Base-by-base conservation (phyloP, 306 rosid species). In the Cucumis hystrix region DNA sequence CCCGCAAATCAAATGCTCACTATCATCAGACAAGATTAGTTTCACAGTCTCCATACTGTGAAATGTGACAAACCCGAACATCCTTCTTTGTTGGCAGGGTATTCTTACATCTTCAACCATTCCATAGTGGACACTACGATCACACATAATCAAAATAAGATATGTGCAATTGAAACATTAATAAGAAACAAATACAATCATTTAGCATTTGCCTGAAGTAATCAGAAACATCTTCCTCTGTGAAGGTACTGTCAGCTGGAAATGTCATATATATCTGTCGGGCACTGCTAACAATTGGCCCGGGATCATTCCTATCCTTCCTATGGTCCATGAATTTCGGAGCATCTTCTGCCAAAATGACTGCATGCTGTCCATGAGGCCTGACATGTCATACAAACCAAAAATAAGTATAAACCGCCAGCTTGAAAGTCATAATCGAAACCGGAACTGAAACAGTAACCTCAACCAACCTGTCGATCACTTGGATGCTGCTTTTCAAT, bases 11-110 rank as follows among this genome's bases (percentile, higher is more conserved):
- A 69, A 85, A 77, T 93, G 97, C 12, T 97, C 97, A 82, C 85
- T 87, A 68, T 91, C 88, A 73, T 87, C 86, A 0, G 88, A 88
- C 87, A 93, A 82, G 67, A 91, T 90, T 59, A 55, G 78, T 79
- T 86, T 85, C 80, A 87, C 98, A 37, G 94, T 91, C 54, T 90
- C 92, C 5, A 92, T 78, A 51, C 83, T 83, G 60, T 49, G 80
- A 74, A 91, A 93, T 18, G 98, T 91, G 41, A 93, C 98, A 68
- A 93, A 93, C 49, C 98, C 98, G 51, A 90, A 91, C 98, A 93
- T 93, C 82, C 98, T 86, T 49, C 78, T 86, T 54, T 86, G 91
- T 45, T 88, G 97, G 83, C 88, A 84, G 3, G 98, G 98, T 70
- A 93, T 91, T 81, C 98, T 82, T 25, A 91, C 98, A 79, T 93